Evolutionary conservation across 129 eudicot species (phyloP).

Genomic region (Calendula officinalis): DNA sequence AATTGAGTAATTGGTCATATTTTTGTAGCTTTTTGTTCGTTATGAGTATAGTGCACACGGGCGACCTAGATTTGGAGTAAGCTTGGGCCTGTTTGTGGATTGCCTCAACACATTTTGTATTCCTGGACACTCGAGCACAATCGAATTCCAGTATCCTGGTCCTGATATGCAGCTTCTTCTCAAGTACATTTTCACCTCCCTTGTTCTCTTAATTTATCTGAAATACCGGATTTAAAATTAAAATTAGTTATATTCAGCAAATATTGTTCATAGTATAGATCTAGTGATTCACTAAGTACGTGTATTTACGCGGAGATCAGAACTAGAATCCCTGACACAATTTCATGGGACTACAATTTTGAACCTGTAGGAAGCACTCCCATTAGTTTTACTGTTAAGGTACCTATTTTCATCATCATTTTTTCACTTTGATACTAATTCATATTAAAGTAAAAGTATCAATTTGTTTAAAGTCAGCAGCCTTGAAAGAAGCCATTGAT

Average conservation of each 20-base stretch:
- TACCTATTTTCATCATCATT: constrained; percentile 16
- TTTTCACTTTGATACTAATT: neutral
- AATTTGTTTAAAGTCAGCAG: constrained; percentile 65
- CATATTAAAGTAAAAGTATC: neutral
- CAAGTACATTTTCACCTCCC: constrained; percentile 40
- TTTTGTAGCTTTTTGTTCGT: constrained; percentile 66
- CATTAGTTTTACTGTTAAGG: constrained; percentile 89
- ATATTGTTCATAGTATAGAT: constrained; percentile 30
- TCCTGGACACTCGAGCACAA: constrained; percentile 62
- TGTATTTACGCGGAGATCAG: constrained; percentile 93
- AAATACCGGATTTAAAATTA: neutral
- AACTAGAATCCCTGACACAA: constrained; percentile 89
- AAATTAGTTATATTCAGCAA: neutral
- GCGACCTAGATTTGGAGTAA: constrained; percentile 87
- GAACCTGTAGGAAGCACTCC: constrained; percentile 95
- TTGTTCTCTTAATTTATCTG: neutral
- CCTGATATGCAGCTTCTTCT: constrained; percentile 99
- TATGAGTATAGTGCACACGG: constrained; percentile 82
- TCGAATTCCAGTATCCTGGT: constrained; percentile 86
- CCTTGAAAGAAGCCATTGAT: constrained; percentile 93
- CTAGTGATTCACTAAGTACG: constrained; percentile 72
- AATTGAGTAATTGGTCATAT: neutral
- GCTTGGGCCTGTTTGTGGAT: constrained; percentile 87
- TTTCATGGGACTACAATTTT: constrained; percentile 97
- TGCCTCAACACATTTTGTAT: constrained; percentile 79